Conservation (phyloP, 768 basidiomycete species). For the Tricholoma flavovirens region DNA sequence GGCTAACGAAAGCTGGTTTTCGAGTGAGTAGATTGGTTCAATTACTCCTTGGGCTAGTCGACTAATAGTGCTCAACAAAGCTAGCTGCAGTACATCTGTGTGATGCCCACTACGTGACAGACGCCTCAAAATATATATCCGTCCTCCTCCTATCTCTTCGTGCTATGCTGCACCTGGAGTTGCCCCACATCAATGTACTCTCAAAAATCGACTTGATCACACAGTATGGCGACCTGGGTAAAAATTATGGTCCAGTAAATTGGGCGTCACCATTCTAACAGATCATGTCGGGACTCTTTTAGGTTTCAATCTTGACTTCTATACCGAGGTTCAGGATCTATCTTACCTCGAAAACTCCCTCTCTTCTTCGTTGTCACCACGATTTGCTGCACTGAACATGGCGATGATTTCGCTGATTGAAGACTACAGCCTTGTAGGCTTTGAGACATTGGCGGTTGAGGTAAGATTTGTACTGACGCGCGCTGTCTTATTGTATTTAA, state of each 20-base stretch:
- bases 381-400: slow-evolving; percentile 77
- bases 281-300: slow-evolving; percentile 1
- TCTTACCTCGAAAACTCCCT: slow-evolving; percentile 80
- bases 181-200: slow-evolving; percentile 97
- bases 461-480: slow-evolving; percentile 29
- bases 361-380: slow-evolving; percentile 50
- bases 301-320: slow-evolving; percentile 98
- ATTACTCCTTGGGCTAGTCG: background rate
- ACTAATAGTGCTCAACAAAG: slow-evolving; percentile 34
- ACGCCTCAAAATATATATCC: slow-evolving; percentile 92
- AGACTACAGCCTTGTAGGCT: slow-evolving; percentile 88
- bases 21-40: slow-evolving; percentile 55
- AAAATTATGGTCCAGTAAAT: slow-evolving; percentile 16
- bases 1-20: slow-evolving; percentile 68
- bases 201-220: slow-evolving; percentile 92
- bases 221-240: slow-evolving; percentile 89
- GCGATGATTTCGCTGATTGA: slow-evolving; percentile 91
- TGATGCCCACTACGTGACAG: slow-evolving; percentile 96
- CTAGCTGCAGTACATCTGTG: slow-evolving; percentile 92
- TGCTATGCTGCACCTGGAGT: slow-evolving; percentile 96
- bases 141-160: slow-evolving; percentile 87
- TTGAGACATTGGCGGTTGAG: slow-evolving; percentile 96
- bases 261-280: slow-evolving; percentile 6
- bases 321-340: slow-evolving; percentile 96
- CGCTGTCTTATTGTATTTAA: background rate